A percentile compares a stretch with the other conserved stretches of the same genome.
phyloP scores from a whole-genome alignment of 164 flowering plant genomes.

The Chimonanthus salicifolius region DNA sequence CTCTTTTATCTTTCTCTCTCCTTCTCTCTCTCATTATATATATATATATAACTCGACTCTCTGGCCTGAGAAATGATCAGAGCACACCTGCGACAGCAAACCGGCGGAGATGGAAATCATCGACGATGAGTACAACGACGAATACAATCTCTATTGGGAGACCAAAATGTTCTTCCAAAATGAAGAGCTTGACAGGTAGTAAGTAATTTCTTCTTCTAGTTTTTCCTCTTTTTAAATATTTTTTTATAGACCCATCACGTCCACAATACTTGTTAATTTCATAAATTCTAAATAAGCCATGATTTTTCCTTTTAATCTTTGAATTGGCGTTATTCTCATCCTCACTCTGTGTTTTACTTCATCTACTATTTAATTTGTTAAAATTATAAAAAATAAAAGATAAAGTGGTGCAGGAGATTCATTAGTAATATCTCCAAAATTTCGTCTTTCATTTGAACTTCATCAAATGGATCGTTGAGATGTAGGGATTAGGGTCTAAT shows the following conservation, averaged over 20 bases:
- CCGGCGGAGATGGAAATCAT: background rate
- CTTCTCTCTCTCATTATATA: background rate
- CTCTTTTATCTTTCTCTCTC: background rate
- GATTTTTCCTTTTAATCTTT: too few relatives aligned
- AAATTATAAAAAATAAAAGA: background rate
- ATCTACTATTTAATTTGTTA: too few relatives aligned
- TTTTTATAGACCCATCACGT: background rate
- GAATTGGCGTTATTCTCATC: background rate
- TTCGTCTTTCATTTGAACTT: too few relatives aligned
- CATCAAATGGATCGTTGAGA: too few relatives aligned
- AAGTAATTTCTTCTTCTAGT: background rate
- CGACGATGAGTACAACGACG: conserved; percentile 12
- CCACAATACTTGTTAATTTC: background rate
- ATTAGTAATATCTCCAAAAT: too few relatives aligned
- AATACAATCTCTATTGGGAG: conserved; percentile 18
- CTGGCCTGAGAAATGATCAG: background rate
- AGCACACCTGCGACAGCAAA: background rate
- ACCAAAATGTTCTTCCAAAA: conserved; percentile 16
- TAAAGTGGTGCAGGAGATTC: background rate
- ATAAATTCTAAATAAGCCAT: too few relatives aligned
- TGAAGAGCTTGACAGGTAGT: conserved; percentile 19
- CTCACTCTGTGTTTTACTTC: background rate
- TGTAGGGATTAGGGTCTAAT: too few relatives aligned
- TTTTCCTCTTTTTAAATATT: background rate
- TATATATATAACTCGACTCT: background rate